Conservation (phyloP, 495 filamentous ascomycete genomes). For the Podospora pseudopauciseta region DNA sequence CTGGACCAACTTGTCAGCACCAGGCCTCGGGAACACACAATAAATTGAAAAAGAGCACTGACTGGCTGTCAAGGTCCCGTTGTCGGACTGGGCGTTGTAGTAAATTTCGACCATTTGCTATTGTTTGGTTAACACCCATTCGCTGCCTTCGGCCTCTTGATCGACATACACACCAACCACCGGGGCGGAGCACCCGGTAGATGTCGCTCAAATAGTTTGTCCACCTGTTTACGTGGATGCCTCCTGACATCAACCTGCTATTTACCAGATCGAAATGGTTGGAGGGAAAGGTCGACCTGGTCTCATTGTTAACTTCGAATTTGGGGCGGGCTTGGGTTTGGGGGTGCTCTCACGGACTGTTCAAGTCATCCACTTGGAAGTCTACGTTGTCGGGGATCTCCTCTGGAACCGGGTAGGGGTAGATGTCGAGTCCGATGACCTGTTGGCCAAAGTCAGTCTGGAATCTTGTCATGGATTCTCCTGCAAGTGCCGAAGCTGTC, state of each 20-base stretch:
- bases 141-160: neutral
- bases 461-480: neutral
- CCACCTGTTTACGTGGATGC: constrained; percentile 77
- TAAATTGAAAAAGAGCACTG: constrained; percentile 15
- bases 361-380: constrained; percentile 77
- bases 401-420: constrained; percentile 68
- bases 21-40: neutral
- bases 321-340: neutral
- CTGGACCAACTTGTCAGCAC: constrained; percentile 24
- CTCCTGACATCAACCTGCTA: constrained; percentile 73
- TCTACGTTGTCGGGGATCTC: constrained; percentile 66
- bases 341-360: constrained; percentile 51
- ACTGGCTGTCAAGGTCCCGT: constrained; percentile 69
- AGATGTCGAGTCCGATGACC: constrained; percentile 81
- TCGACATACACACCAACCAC: constrained; percentile 63
- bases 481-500: neutral
- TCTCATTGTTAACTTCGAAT: constrained; percentile 8
- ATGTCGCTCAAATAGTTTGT: constrained; percentile 75
- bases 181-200: constrained; percentile 47
- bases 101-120: constrained; percentile 83
- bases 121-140: neutral
- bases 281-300: constrained; percentile 65
- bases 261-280: constrained; percentile 89
- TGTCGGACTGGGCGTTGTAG: constrained; percentile 85
- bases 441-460: constrained; percentile 29